A percentile compares a stretch with the other conserved stretches of the same genome.
phyloP scores from a whole-genome alignment of 2,329 filamentous ascomycete genomes.

The Diplodia seriata region DNA sequence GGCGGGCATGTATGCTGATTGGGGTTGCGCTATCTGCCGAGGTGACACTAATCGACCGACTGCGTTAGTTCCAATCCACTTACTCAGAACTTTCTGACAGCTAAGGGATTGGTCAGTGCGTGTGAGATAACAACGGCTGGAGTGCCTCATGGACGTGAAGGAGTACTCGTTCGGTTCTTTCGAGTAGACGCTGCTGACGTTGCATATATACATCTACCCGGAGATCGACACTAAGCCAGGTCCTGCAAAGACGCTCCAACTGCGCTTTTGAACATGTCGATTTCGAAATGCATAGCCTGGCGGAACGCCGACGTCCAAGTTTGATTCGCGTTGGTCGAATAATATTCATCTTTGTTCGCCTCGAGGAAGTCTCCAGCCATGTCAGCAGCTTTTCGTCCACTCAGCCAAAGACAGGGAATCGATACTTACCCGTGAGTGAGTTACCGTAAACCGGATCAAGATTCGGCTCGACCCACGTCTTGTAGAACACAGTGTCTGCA shows the following conservation, averaged over 20 bases:
- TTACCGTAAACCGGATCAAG: not conserved
- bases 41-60: not conserved
- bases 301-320: slow-evolving; percentile 3
- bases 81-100: not conserved
- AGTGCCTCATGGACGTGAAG: not conserved
- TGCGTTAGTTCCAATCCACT: not conserved
- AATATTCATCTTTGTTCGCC: slow-evolving; percentile 1
- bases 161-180: too few relatives aligned
- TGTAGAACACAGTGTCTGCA: slow-evolving; percentile 8
- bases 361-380: not conserved
- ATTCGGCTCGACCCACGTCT: slow-evolving; percentile 5
- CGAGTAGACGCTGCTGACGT: not conserved
- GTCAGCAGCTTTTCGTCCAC: not conserved
- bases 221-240: not conserved
- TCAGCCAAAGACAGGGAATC: too few relatives aligned
- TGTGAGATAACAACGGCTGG: not conserved
- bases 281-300: slow-evolving; percentile 12
- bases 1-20: not conserved
- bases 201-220: not conserved
- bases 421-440: not conserved
- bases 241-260: not conserved
- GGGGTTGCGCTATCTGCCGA: not conserved
- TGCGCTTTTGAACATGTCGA: not conserved
- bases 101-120: not conserved
- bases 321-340: slow-evolving; percentile 1